A percentile compares a stretch with the other conserved stretches of the same genome.
phyloP scores from a whole-genome alignment of 2,329 filamentous ascomycete species.

The Esteya vermicola region DNA sequence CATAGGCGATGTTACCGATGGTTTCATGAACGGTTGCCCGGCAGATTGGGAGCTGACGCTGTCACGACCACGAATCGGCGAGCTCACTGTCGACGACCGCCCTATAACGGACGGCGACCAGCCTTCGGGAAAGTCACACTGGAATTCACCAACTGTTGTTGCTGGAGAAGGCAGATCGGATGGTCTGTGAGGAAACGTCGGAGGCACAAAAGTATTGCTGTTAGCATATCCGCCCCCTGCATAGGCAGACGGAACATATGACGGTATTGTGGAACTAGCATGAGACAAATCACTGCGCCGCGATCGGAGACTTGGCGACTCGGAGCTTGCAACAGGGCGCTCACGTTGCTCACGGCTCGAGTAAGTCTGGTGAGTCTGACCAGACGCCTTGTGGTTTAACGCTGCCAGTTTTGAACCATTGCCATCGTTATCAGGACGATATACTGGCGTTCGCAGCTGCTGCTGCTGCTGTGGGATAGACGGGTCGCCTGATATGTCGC shows the following conservation, averaged over 20 bases:
- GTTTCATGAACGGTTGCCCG: constrained; percentile 18
- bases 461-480: not conserved
- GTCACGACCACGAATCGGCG: constrained; percentile 38
- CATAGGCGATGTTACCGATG: constrained; percentile 11
- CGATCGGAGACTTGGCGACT: constrained; percentile 46
- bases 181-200: constrained; percentile 20
- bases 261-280: constrained; percentile 10
- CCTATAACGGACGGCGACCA: constrained; percentile 47
- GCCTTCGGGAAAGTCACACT: constrained; percentile 43
- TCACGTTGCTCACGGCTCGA: constrained; percentile 38
- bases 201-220: constrained; percentile 4
- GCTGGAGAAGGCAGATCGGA: constrained; percentile 43
- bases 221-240: constrained; percentile 2
- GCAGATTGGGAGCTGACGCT: constrained; percentile 37
- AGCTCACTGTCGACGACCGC: constrained; percentile 42
- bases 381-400: constrained; percentile 33
- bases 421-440: constrained; percentile 29
- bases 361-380: constrained; percentile 14
- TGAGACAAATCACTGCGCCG: constrained; percentile 46
- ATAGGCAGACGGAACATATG: constrained; percentile 2
- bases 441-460: constrained; percentile 17
- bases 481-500: not conserved
- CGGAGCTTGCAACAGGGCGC: constrained; percentile 38
- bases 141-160: constrained; percentile 35
- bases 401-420: constrained; percentile 19